These are phyloP conservation scores for Kernera saxatilis DNA, from an alignment of 345 rosid species.

Conservation along the genomic window DNA sequence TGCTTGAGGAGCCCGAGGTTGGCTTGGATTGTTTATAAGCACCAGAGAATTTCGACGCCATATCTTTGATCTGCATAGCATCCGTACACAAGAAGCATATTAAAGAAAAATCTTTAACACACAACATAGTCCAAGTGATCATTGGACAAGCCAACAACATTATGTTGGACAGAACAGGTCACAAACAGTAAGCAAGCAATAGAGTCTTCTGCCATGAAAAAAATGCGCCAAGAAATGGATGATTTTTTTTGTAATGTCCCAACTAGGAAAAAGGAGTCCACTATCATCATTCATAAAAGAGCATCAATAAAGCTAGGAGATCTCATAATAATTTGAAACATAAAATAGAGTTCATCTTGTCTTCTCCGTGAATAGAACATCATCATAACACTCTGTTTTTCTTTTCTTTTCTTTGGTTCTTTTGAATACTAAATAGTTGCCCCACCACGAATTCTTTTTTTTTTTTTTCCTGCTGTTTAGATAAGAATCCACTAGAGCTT, in stretches of 20 bases:
- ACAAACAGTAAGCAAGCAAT: constrained; percentile 9
- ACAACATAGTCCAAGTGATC: constrained; percentile 12
- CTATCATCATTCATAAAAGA: constrained; percentile 27
- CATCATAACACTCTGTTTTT: constrained; percentile 25
- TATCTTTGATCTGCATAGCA: constrained; percentile 80
- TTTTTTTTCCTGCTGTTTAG: neutral
- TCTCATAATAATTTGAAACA: constrained; percentile 28
- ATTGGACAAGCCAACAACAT: neutral
- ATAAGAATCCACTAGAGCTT: constrained; percentile 25
- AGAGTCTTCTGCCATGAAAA: constrained; percentile 11
- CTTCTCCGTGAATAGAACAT: constrained; percentile 32
- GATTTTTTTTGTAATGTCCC: too few relatives aligned
- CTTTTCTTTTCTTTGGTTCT: constrained; percentile 21
- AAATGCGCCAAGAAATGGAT: constrained; percentile 21
- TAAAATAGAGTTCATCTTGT: constrained; percentile 29
- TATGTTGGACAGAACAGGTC: constrained; percentile 7
- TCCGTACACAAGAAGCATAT: neutral
- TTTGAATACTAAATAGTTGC: constrained; percentile 19
- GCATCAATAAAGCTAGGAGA: constrained; percentile 26
- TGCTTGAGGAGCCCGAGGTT: constrained; percentile 50
- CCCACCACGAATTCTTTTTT: constrained; percentile 12
- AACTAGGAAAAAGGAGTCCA: constrained; percentile 27
- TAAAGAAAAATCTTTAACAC: neutral
- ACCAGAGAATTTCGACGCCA: constrained; percentile 87
- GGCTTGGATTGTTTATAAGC: constrained; percentile 69